These are phyloP conservation scores for Spathaspora hagerdaliae DNA, from an alignment of 805 yeast species.

Conservation along the genomic window DNA sequence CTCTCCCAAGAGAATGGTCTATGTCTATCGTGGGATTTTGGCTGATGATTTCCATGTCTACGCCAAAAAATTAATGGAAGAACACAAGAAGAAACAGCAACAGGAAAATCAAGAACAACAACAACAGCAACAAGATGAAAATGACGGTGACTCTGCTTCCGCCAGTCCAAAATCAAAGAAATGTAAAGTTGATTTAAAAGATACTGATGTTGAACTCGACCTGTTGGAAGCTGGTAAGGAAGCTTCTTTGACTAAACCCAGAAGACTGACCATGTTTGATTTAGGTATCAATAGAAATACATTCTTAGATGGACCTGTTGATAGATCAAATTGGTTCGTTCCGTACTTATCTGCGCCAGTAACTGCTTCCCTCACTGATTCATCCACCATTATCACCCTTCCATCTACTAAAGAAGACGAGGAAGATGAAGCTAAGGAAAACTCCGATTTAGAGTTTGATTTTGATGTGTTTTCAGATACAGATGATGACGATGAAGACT, in stretches of 20 bases:
- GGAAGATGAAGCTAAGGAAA: slow-evolving; percentile 7
- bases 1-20: slow-evolving; percentile 84
- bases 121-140: background rate
- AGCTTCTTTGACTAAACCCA: slow-evolving; percentile 31
- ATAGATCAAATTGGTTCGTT: slow-evolving; percentile 46
- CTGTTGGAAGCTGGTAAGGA: slow-evolving; percentile 35
- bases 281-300: slow-evolving; percentile 40
- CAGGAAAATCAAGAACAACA: slow-evolving; percentile 4
- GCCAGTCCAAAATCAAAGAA: slow-evolving; percentile 5
- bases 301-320: slow-evolving; percentile 23
- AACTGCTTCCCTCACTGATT: slow-evolving; percentile 55
- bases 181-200: background rate
- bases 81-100: slow-evolving; percentile 31
- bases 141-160: slow-evolving; percentile 4
- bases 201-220: slow-evolving; percentile 10
- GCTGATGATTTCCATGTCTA: slow-evolving; percentile 72
- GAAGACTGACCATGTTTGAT: slow-evolving; percentile 53
- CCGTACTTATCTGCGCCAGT: slow-evolving; percentile 79
- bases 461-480: slow-evolving; percentile 46
- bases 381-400: slow-evolving; percentile 3
- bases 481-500: slow-evolving; percentile 31
- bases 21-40: slow-evolving; percentile 75
- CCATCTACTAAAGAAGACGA: background rate
- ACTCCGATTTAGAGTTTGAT: slow-evolving; percentile 45
- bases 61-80: slow-evolving; percentile 61